These are phyloP conservation scores for Gnaphalium uliginosum DNA, from an alignment of 129 eudicot species.

Conservation along the genomic window DNA sequence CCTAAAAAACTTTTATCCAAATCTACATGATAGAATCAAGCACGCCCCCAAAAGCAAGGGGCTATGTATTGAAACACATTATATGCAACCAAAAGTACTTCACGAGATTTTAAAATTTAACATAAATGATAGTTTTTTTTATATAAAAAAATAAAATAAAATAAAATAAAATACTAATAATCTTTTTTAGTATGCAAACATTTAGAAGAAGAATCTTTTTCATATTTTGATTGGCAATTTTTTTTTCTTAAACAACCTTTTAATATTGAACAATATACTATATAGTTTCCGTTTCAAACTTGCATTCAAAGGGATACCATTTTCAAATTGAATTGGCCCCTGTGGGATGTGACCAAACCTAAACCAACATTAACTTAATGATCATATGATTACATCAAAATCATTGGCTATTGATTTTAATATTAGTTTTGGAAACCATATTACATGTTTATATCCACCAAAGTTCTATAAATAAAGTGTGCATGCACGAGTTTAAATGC, in stretches of 20 bases:
- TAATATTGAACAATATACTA: neutral
- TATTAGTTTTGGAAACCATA: neutral
- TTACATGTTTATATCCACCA: neutral
- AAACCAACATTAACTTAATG: neutral
- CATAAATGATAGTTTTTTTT: neutral
- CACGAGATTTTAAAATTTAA: neutral
- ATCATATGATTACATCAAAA: neutral
- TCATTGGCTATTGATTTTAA: no score
- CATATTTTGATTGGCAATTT: no score
- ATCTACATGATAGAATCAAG: neutral
- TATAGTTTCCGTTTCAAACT: neutral
- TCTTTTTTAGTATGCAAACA: no score
- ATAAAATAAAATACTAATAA: no score
- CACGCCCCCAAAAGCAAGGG: conserved; percentile 2
- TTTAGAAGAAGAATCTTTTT: no score
- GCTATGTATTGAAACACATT: neutral
- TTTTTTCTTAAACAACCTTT: no score
- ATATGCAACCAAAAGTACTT: conserved; percentile 5
- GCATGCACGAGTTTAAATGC: neutral
- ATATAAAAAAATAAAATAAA: no score
- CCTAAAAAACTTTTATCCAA: neutral
- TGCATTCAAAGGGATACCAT: neutral
- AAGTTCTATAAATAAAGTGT: no score
- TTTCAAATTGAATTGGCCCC: neutral
- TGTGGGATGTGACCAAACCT: neutral